Evolutionary conservation across 2,329 filamentous ascomycete species (phyloP), one percentile per base, ranked within the genome.

Genomic region (Fusarium equiseti): DNA sequence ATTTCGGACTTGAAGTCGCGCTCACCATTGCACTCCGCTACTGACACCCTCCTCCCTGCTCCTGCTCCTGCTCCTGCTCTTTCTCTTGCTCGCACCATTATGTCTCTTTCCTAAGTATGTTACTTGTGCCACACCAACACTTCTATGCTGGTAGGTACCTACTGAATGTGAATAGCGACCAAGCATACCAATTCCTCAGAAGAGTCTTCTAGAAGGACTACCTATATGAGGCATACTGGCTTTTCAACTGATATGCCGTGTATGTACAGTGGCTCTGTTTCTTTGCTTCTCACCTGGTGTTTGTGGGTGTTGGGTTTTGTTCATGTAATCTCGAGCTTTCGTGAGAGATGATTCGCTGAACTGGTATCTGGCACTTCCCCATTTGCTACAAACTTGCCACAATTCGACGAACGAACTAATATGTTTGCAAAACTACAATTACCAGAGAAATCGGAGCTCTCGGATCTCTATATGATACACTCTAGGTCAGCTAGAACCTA

Each of bases 31-130:
- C 51, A 46, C 65, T 74, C 70, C 74, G 46, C 68, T 75, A 74
- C 74, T 63, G 63, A 56, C 71, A 75, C 73, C 74, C 72, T 75
- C 72, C 70, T 73, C 73, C 71, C 67, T 71, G 63, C 55, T 53
- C 58, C 18, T 42, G 63, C 55, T 53, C 58, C 18, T 42, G 16
- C 50, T 44, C 16, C 42, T 44, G 13, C 9, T 44, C 20, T 24
- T 70, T 24, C 42, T 44, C 20, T 24, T 70, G 57, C 59, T 53
- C 56, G 46, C 51, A 49, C 53, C 56, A 52, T 66, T 59, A 68
- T 63, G 63, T 52, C 63, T 68, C 66, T 60, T 65, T 66, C 35
- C 38, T 15, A 51, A 35, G n/a, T 43, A 53, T 54, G 49, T 58
- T 66, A 53, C 59, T 73, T 75, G 72, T 75, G 66, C 72, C 71